These are phyloP conservation scores for Arctostaphylos glauca DNA, from an alignment of 148 eudicot genomes.

Conservation along the genomic window DNA sequence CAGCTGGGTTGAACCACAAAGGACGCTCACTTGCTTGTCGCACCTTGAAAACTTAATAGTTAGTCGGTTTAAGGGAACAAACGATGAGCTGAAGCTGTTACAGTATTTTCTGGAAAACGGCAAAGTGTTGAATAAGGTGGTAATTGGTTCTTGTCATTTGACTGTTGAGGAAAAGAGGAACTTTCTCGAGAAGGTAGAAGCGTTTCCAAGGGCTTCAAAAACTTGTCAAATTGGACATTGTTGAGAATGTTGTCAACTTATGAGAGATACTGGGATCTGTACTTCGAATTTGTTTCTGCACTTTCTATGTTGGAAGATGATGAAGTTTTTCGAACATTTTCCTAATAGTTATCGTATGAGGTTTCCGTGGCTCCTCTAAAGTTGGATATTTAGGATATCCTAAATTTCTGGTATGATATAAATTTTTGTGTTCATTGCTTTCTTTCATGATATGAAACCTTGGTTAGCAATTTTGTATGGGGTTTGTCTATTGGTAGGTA, in stretches of 20 bases:
- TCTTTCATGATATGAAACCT: background rate
- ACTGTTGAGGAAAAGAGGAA: background rate
- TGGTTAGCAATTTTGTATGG: background rate
- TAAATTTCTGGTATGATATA: background rate
- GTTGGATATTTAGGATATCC: background rate
- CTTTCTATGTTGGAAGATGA: background rate
- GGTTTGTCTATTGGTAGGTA: background rate
- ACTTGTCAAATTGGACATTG: background rate
- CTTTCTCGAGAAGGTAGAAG: background rate
- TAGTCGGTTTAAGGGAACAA: background rate
- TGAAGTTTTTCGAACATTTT: background rate
- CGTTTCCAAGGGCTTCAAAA: conserved; percentile 1
- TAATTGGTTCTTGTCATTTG: background rate
- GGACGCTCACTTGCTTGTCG: background rate
- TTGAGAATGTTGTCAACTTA: background rate
- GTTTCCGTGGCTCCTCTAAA: background rate
- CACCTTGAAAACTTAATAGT: conserved; percentile 4
- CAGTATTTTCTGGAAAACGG: conserved; percentile 14
- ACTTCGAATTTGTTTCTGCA: background rate
- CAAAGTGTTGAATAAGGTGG: conserved; percentile 3
- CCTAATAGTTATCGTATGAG: background rate
- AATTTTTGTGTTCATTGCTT: background rate
- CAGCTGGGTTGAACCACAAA: background rate
- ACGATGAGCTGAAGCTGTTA: conserved; percentile 15
- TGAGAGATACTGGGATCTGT: background rate